These are phyloP conservation scores for Stylosanthes scabra DNA, from an alignment of 331 rosid genomes.

Conservation along the genomic window DNA sequence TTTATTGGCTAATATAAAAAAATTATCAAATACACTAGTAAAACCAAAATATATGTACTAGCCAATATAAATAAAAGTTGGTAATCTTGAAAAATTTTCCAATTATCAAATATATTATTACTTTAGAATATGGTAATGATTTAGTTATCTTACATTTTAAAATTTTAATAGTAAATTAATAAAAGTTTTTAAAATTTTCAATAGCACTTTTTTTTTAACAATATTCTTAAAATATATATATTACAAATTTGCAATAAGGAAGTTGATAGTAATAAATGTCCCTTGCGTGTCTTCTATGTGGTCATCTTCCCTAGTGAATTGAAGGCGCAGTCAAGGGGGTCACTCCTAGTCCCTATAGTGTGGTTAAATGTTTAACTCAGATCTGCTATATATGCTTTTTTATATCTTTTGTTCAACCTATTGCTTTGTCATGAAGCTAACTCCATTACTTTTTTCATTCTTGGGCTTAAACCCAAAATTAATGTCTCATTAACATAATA, in stretches of 20 bases:
- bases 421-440: constrained; percentile 36
- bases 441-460: constrained; percentile 9
- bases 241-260: too few relatives aligned
- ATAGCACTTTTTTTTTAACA: too few relatives aligned
- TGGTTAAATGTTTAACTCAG: constrained; percentile 20
- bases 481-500: constrained; percentile 19
- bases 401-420: neutral
- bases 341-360: neutral
- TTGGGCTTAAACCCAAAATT: constrained; percentile 25
- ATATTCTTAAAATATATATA: neutral
- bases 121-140: too few relatives aligned
- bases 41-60: too few relatives aligned
- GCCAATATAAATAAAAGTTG: too few relatives aligned
- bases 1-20: too few relatives aligned
- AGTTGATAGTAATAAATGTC: neutral
- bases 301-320: constrained; percentile 5
- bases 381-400: neutral
- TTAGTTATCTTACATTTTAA: too few relatives aligned
- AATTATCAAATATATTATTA: too few relatives aligned
- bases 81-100: too few relatives aligned
- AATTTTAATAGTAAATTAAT: too few relatives aligned
- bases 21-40: too few relatives aligned
- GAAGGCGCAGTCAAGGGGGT: constrained; percentile 32
- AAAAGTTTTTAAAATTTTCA: too few relatives aligned
- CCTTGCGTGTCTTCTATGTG: constrained; percentile 11